Conservation (phyloP, 495 filamentous ascomycete genomes). For the Trichocladium antarcticum region DNA sequence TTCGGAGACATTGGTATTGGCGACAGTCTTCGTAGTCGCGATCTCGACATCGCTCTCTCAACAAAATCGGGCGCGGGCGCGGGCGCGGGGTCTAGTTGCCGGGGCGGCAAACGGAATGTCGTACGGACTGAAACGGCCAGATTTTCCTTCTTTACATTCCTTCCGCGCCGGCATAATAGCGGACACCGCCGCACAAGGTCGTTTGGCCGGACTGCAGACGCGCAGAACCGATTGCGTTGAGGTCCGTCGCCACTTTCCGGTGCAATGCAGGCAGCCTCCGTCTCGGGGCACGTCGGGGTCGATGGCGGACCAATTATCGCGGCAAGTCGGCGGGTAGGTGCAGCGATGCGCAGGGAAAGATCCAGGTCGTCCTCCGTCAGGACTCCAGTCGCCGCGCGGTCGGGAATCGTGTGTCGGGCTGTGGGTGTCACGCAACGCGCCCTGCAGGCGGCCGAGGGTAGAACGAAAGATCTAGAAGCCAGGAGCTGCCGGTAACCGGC, state of each 20-base stretch:
- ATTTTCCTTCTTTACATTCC: conserved; percentile 16
- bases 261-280: conserved; percentile 19
- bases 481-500: not conserved
- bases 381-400: conserved; percentile 21
- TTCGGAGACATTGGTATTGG: conserved; percentile 30
- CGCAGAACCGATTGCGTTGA: conserved; percentile 18
- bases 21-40: conserved; percentile 34
- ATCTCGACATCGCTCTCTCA: conserved; percentile 36
- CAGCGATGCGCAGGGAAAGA: conserved; percentile 10
- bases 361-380: conserved; percentile 7
- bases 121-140: conserved; percentile 8
- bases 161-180: conserved; percentile 8
- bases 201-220: conserved; percentile 18
- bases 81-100: not conserved
- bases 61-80: not conserved
- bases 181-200: conserved; percentile 5
- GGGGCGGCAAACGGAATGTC: conserved; percentile 7
- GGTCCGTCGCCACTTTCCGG: conserved; percentile 16
- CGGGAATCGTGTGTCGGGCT: conserved; percentile 23
- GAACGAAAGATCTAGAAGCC: conserved; percentile 5
- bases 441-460: conserved; percentile 18
- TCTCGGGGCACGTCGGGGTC: conserved; percentile 14
- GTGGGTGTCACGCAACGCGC: conserved; percentile 15
- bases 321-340: not conserved
- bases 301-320: conserved; percentile 18